Percentiles rank a stretch among this genome's conserved stretches.
Evolutionary conservation across 352 stramenopile species (phyloP).

Genomic region (Phytophthora nicotianae): DNA sequence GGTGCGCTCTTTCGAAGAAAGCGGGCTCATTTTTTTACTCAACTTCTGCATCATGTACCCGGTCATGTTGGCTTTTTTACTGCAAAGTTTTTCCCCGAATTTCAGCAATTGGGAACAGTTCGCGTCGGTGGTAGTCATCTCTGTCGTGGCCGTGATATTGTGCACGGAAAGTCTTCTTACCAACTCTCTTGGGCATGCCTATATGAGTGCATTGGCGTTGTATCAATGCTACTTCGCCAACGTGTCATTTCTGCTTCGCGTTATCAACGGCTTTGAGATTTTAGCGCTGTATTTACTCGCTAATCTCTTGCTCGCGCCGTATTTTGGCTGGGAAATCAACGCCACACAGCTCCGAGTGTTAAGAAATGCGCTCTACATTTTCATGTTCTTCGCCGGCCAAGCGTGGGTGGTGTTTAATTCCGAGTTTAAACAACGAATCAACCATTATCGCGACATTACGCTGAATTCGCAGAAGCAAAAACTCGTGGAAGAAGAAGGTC

Average conservation of each 20-base stretch:
- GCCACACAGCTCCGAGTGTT: constrained; percentile 58
- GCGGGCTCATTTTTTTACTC: constrained; percentile 72
- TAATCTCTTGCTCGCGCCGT: constrained; percentile 63
- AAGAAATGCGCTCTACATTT: constrained; percentile 81
- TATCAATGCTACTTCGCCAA: constrained; percentile 89
- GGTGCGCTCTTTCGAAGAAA: constrained; percentile 53
- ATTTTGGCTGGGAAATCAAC: constrained; percentile 41
- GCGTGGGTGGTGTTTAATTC: constrained; percentile 88
- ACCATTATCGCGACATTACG: constrained; percentile 84
- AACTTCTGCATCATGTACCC: constrained; percentile 86
- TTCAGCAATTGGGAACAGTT: constrained; percentile 72
- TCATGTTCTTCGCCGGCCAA: constrained; percentile 81
- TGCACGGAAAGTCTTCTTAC: constrained; percentile 68
- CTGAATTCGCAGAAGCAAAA: constrained; percentile 87
- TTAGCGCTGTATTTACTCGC: constrained; percentile 67
- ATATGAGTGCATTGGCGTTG: constrained; percentile 77
- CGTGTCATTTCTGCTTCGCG: constrained; percentile 73
- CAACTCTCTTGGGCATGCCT: constrained; percentile 76
- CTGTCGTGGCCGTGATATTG: constrained; percentile 62
- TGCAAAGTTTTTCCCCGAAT: constrained; percentile 70
- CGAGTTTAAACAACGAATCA: constrained; percentile 89
- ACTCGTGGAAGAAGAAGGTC: constrained; percentile 76
- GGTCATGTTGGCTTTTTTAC: constrained; percentile 56
- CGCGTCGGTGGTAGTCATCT: constrained; percentile 54
- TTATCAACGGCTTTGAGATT: constrained; percentile 62